Base-by-base conservation (phyloP, 1,139 yeast species). In the Lodderomyces orthopsilosis region DNA sequence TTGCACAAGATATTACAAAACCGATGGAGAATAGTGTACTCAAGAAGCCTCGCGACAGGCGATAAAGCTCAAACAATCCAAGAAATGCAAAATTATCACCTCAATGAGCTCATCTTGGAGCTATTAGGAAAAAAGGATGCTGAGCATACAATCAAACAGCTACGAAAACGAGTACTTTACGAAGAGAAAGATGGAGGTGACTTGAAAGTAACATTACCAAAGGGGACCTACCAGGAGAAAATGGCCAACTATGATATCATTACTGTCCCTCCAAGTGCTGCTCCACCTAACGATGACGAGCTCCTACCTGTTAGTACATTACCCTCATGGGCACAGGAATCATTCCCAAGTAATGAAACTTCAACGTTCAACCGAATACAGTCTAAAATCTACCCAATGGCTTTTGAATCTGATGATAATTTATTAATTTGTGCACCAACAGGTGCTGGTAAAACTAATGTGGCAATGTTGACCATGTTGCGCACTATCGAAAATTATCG, bases 381-480 rank as follows among this genome's bases (percentile, higher is more conserved):
- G 62, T 86, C 96, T 2, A 79, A 77, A 51, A 90, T 91, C 0
- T 89, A 68, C 52, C 94, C 95, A 1, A 63, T 69, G 30, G 97
- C 95, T 0, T 88, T 91, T 54, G 62, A 75, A 8, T 65, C 77
- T 1, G 94, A 87, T 55, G 77, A 77, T 14, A 93, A 91, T 53
- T 60, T 93, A 40, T 68, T 93, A 17, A 69, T 93, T 52, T 91
- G 98, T 75, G 98, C 98, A 0, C 98, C 98, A 3, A 93, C 98
- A 0, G 98, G 98, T 65, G 97, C 97, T 3, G 98, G 98, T 68
- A 93, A 93, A 61, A 93, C 98, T 12, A 93, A 93, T 61, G 95
- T 91, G 27, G 98, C 98, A 0, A 75, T 93, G 80, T 66, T 93
- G 44, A 70, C 96, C 0, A 76, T 88, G 6, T 66, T 91, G 18